These are phyloP conservation scores for Kwoniella mangroviensis DNA, from an alignment of 768 basidiomycete species.

Conservation along the genomic window DNA sequence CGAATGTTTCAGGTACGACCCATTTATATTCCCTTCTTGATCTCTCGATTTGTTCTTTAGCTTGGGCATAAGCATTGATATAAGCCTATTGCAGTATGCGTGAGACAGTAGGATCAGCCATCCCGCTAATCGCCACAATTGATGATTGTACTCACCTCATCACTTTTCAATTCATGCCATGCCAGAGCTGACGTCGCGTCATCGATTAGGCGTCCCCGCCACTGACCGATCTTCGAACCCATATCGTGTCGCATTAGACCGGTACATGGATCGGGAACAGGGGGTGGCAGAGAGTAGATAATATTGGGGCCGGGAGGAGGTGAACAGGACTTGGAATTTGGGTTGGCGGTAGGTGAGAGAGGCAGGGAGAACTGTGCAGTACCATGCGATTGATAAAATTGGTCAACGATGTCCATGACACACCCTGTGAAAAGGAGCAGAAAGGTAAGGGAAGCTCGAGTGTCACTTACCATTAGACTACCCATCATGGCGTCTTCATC, in stretches of 20 bases:
- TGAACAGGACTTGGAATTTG: constrained; percentile 19
- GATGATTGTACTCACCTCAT: constrained; percentile 27
- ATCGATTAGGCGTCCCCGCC: constrained; percentile 30
- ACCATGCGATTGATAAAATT: no score
- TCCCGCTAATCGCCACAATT: no score
- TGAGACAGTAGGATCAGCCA: no score
- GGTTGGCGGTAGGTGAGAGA: constrained; percentile 8
- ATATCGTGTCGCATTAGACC: constrained; percentile 38
- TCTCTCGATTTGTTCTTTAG: no score
- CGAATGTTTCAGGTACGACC: no score
- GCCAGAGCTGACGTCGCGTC: constrained; percentile 29
- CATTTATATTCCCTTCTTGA: no score
- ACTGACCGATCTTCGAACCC: constrained; percentile 22
- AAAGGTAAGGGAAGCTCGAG: no score
- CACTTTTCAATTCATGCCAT: constrained; percentile 41
- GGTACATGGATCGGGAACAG: constrained; percentile 34
- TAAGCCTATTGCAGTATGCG: no score
- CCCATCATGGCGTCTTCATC: constrained; percentile 45
- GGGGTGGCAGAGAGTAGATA: constrained; percentile 21
- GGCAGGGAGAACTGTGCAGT: constrained; percentile 21
- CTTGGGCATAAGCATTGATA: no score
- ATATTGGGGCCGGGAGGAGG: neutral
- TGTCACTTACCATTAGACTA: constrained; percentile 37
- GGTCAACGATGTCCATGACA: no score
- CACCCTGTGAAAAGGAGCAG: no score